Conservation (phyloP, 106 monocot genomes). For the Narthecium ossifragum region DNA sequence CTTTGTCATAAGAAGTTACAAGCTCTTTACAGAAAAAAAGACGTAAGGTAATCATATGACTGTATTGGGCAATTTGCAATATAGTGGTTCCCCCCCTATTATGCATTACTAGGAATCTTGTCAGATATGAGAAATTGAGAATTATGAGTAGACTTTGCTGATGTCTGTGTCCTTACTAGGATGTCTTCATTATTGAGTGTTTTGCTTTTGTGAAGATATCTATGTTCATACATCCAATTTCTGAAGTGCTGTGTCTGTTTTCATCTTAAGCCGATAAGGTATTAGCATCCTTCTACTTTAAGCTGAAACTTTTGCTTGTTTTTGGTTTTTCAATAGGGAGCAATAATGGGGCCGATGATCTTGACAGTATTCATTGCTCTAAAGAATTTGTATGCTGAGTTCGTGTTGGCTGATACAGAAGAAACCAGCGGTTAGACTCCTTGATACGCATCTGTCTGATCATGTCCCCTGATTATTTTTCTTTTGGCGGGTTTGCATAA, state of each 20-base stretch:
- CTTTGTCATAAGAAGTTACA: too few relatives aligned
- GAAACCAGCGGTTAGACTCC: conserved; percentile 17
- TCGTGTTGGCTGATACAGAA: conserved; percentile 51
- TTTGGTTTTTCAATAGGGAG: conserved; percentile 48
- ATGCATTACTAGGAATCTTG: too few relatives aligned
- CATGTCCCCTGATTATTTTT: too few relatives aligned
- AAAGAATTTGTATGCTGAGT: conserved; percentile 82
- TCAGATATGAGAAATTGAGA: too few relatives aligned
- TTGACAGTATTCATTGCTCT: conserved; percentile 72
- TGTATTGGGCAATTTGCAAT: too few relatives aligned
- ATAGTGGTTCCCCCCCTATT: too few relatives aligned
- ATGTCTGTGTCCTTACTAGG: neutral
- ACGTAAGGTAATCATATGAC: too few relatives aligned
- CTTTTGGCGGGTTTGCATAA: too few relatives aligned
- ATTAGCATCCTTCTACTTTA: neutral
- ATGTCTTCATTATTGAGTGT: neutral
- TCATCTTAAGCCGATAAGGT: neutral
- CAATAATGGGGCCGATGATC: conserved; percentile 92
- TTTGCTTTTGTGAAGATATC: neutral
- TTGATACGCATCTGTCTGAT: too few relatives aligned
- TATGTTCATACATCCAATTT: neutral
- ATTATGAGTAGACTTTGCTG: too few relatives aligned
- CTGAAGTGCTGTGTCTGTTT: neutral
- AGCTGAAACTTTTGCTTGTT: neutral
- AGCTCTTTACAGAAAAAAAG: too few relatives aligned